Evolutionary conservation across 176 grass and related monocot genomes (phyloP).

Genomic region (Chloris gayana): DNA sequence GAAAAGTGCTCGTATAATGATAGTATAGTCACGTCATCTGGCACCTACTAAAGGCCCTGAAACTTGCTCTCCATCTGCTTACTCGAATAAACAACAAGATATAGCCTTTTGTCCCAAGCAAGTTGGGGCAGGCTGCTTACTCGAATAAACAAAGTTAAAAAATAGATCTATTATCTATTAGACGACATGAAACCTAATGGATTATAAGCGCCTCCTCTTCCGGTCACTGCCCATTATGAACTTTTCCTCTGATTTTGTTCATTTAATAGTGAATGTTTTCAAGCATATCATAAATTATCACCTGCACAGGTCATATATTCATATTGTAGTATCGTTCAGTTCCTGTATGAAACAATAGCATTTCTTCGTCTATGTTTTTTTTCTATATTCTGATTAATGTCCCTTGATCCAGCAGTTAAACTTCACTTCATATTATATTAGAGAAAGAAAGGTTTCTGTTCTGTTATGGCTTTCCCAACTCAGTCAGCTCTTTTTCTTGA

Average conservation of each 20-base stretch:
- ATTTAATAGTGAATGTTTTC: not conserved
- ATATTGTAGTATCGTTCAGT: not conserved
- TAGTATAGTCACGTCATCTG: not conserved
- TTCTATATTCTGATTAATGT: not conserved
- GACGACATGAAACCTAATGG: not conserved
- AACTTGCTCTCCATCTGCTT: not conserved
- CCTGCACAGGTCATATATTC: not conserved
- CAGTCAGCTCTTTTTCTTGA: slow-evolving; percentile 37
- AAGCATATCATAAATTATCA: slow-evolving; percentile 1
- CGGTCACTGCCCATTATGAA: no score
- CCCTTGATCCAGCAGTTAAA: not conserved
- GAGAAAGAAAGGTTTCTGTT: slow-evolving; percentile 28
- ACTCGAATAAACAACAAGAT: not conserved
- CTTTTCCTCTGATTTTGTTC: not conserved
- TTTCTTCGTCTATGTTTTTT: slow-evolving; percentile 1
- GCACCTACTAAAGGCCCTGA: not conserved
- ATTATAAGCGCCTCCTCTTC: no score
- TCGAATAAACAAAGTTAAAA: not conserved
- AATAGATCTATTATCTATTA: not conserved
- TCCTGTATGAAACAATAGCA: not conserved
- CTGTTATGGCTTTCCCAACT: slow-evolving; percentile 57
- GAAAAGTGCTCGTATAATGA: not conserved
- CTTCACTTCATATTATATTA: not conserved
- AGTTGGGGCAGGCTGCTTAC: no score
- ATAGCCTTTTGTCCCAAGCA: no score